Evolutionary conservation across 331 rosid genomes (phyloP), one percentile per base, ranked within the genome.

Genomic region (Quercus tomentella): DNA sequence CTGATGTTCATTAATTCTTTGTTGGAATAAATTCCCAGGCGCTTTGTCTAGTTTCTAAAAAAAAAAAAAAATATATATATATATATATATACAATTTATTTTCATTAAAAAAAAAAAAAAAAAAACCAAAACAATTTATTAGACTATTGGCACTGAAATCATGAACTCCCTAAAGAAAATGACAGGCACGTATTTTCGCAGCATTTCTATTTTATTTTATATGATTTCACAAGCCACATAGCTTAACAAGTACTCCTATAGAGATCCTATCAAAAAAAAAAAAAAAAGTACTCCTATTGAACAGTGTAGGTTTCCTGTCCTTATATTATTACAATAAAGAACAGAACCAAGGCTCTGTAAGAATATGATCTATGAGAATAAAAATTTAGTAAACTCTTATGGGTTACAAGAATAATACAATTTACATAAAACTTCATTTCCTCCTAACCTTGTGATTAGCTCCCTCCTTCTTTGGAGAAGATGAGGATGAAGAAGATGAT

Each of bases 401-500:
- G 43, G 80, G 26, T 79, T 57, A 75, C 78, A 70, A 26, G 33
- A 65, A 78, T 77, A 73, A 43, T 11, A 72, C 52, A 81, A 71
- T 75, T 78, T 33, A 54, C 70, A 16, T 70, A 57, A 72, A 72
- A 73, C 45, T 77, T 76, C 70, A 82, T 75, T 71, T 90, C 81
- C 78, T 90, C 77, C 94, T 91, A 30, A 30, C 78, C 84, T 75
- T 90, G 70, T 75, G 82, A 79, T 78, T 72, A 33, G 54, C 79
- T 69, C 67, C 78, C 76, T 73, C 84, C 76, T 41, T 41, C 45
- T 80, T 89, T 1, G 77, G 89, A 58, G 91, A 74, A 0, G 93
- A 89, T 17, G 94, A 86, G 7, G 92, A 88, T 4, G 93, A 82
- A 1, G 90, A 71, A 0, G 97, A 43, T 31, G 92, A 77, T 14